Evolutionary conservation across 2,329 filamentous ascomycete species (phyloP).

Genomic region (Xylariaceae sp.): DNA sequence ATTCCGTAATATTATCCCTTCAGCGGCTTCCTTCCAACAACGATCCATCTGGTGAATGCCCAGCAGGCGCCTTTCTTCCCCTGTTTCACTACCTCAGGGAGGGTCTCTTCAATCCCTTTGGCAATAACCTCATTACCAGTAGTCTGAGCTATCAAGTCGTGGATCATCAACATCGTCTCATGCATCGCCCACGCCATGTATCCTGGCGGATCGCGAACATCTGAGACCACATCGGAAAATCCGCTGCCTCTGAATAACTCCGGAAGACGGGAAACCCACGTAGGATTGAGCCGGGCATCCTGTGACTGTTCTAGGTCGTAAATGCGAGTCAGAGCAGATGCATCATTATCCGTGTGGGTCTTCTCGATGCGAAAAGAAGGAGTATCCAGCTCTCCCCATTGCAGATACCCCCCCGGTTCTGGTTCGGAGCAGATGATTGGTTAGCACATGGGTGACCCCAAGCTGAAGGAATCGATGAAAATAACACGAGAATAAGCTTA

Average conservation of each 20-base stretch:
- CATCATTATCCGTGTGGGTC: conserved; percentile 1
- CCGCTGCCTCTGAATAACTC: conserved; percentile 8
- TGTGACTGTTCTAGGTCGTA: conserved; percentile 5
- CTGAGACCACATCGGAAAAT: conserved; percentile 7
- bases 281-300: conserved; percentile 8
- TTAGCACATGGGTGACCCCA: too few species aligned
- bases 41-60: conserved; percentile 6
- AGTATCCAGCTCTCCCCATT: conserved; percentile 17
- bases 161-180: conserved; percentile 15
- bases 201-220: conserved; percentile 9
- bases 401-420: conserved; percentile 18
- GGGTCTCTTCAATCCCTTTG: conserved; percentile 6
- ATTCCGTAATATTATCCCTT: too few species aligned
- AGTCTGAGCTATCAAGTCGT: conserved; percentile 19
- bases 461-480: too few species aligned
- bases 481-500: too few species aligned
- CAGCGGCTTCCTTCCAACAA: conserved; percentile 14
- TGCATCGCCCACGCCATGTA: conserved; percentile 13
- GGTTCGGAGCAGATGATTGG: too few species aligned
- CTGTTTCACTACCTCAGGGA: conserved; percentile 13
- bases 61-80: conserved; percentile 13
- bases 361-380: conserved; percentile 7
- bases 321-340: background rate
- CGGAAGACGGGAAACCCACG: conserved; percentile 8
- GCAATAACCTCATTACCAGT: conserved; percentile 14